Evolutionary conservation across 441 rosid species (phyloP).

Genomic region (Erysimum cheiri): DNA sequence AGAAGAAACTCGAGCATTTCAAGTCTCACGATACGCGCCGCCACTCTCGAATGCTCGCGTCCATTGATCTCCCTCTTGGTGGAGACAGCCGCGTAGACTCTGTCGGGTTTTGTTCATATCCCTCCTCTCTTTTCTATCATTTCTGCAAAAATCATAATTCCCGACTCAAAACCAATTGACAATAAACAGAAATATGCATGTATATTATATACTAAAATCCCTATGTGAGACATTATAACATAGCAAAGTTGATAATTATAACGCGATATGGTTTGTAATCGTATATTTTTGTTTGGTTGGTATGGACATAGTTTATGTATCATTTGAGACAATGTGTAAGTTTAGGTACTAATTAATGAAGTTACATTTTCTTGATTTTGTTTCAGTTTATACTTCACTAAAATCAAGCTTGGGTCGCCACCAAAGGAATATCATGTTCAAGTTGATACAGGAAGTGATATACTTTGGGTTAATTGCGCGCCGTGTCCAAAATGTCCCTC

Average conservation of each 20-base stretch:
- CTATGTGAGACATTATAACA: background rate
- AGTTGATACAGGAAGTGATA: slow-evolving; percentile 95
- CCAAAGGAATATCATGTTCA: slow-evolving; percentile 78
- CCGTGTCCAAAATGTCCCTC: slow-evolving; percentile 78
- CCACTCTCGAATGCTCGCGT: slow-evolving; percentile 64
- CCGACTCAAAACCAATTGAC: background rate
- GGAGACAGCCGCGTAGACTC: slow-evolving; percentile 78
- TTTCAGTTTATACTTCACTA: slow-evolving; percentile 74
- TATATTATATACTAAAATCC: background rate
- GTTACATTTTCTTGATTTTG: slow-evolving; percentile 16
- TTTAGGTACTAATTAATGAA: slow-evolving; percentile 36
- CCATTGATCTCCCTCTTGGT: slow-evolving; percentile 68
- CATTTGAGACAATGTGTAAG: background rate
- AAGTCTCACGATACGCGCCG: slow-evolving; percentile 75
- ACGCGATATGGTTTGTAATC: background rate
- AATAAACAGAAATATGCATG: background rate
- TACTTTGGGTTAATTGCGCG: slow-evolving; percentile 86
- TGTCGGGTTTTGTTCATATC: slow-evolving; percentile 62
- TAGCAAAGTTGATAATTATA: background rate
- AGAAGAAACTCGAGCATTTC: slow-evolving; percentile 41
- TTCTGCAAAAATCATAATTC: background rate
- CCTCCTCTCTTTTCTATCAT: background rate
- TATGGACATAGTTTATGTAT: background rate
- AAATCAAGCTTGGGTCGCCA: slow-evolving; percentile 77
- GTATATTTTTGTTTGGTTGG: background rate